These are phyloP conservation scores for Haplographium delicatum DNA, from an alignment of 495 filamentous ascomycete species.

Conservation along the genomic window DNA sequence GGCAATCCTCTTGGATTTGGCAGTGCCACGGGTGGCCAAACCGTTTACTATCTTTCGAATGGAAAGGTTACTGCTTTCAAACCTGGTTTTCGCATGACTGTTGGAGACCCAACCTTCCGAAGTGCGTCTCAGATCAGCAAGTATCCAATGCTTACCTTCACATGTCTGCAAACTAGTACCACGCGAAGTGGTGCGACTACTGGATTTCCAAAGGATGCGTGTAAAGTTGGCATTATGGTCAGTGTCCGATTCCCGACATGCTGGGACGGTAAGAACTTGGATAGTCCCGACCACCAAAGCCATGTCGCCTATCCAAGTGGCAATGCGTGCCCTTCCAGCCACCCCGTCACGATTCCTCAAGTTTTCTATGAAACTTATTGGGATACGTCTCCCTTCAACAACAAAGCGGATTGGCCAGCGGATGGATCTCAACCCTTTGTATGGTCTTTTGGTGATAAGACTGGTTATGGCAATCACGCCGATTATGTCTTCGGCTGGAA, in stretches of 20 bases:
- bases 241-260: constrained; percentile 81
- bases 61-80: constrained; percentile 39
- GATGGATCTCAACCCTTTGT: constrained; percentile 43
- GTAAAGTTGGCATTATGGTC: constrained; percentile 57
- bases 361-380: constrained; percentile 59
- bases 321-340: constrained; percentile 37
- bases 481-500: constrained; percentile 8
- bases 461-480: constrained; percentile 4
- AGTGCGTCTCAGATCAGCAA: constrained; percentile 1
- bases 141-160: constrained; percentile 6
- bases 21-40: constrained; percentile 34
- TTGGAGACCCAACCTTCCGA: constrained; percentile 46
- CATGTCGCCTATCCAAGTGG: constrained; percentile 35
- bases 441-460: constrained; percentile 45
- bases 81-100: constrained; percentile 64
- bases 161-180: neutral
- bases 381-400: constrained; percentile 42
- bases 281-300: constrained; percentile 46
- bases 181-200: constrained; percentile 35
- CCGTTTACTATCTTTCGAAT: constrained; percentile 40
- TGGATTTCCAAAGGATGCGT: constrained; percentile 47
- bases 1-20: constrained; percentile 9
- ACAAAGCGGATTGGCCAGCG: constrained; percentile 39
- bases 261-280: constrained; percentile 76
- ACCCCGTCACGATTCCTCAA: constrained; percentile 51